Conservation (phyloP, 495 filamentous ascomycete species). For the Hamigera avellanea region DNA sequence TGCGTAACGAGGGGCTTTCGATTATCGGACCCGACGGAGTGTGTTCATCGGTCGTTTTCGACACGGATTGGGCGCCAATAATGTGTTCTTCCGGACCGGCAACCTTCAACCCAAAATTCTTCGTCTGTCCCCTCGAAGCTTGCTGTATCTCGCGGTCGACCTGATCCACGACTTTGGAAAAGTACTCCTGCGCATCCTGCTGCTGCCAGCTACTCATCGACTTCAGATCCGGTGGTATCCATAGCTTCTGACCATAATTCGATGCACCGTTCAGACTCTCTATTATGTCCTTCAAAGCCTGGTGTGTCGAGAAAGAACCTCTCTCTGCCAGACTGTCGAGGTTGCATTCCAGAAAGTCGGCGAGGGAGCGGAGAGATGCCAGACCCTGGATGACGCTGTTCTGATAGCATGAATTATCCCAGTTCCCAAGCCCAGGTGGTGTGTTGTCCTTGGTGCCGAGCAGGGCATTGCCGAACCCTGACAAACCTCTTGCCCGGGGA, state of each 20-base stretch:
- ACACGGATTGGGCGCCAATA: slow-evolving; percentile 11
- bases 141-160: slow-evolving; percentile 65
- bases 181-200: slow-evolving; percentile 98
- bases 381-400: slow-evolving; percentile 89
- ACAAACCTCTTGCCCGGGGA: slow-evolving; percentile 27
- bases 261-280: slow-evolving; percentile 50
- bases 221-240: slow-evolving; percentile 68
- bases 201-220: slow-evolving; percentile 90
- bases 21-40: neutral
- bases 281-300: slow-evolving; percentile 53
- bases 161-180: slow-evolving; percentile 76
- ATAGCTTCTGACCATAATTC: slow-evolving; percentile 60
- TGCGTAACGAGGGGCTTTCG: slow-evolving; percentile 22
- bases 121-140: slow-evolving; percentile 29
- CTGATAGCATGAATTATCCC: slow-evolving; percentile 93
- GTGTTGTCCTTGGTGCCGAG: slow-evolving; percentile 25
- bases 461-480: slow-evolving; percentile 29
- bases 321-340: slow-evolving; percentile 30
- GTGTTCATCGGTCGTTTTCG: slow-evolving; percentile 2
- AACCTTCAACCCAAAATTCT: slow-evolving; percentile 32
- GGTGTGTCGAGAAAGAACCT: slow-evolving; percentile 31
- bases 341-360: slow-evolving; percentile 35
- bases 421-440: slow-evolving; percentile 78
- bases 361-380: slow-evolving; percentile 58
- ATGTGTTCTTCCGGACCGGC: slow-evolving; percentile 27